phyloP scores from a whole-genome alignment of 2,329 filamentous ascomycete species.

The Cryphonectria radicalis region DNA sequence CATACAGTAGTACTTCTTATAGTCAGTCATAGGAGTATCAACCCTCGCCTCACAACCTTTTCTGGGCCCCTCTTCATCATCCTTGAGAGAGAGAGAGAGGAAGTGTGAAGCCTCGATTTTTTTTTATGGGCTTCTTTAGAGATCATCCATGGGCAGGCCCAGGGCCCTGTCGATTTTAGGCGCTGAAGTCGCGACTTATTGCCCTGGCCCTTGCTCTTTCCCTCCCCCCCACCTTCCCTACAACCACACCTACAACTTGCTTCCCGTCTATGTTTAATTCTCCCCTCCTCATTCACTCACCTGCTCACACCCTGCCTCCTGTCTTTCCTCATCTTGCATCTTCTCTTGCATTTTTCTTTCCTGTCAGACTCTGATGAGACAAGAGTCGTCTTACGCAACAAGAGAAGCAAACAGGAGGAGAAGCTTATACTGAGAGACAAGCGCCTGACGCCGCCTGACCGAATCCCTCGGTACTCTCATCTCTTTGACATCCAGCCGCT shows the following conservation, averaged over 20 bases:
- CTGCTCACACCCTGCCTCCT: constrained; percentile 24
- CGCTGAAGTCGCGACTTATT: constrained; percentile 50
- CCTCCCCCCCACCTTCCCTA: constrained; percentile 40
- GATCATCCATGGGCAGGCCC: constrained; percentile 48
- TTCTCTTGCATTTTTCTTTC: constrained; percentile 10
- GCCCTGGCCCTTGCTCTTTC: constrained; percentile 30
- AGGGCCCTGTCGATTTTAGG: constrained; percentile 44
- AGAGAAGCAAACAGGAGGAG: constrained; percentile 13
- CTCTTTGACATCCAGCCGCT: constrained; percentile 33
- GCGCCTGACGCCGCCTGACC: constrained; percentile 39
- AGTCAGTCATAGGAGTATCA: background rate
- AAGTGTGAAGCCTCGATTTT: constrained; percentile 42
- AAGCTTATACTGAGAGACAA: constrained; percentile 40
- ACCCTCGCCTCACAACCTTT: constrained; percentile 36
- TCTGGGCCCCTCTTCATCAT: constrained; percentile 43
- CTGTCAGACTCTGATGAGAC: constrained; percentile 20
- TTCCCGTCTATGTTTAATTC: constrained; percentile 27
- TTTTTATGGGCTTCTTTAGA: constrained; percentile 45
- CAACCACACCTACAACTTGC: constrained; percentile 31
- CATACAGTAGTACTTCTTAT: background rate
- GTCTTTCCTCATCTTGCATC: constrained; percentile 7
- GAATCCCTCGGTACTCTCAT: constrained; percentile 8
- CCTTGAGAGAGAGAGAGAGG: constrained; percentile 45
- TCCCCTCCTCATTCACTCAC: constrained; percentile 29
- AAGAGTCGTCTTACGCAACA: constrained; percentile 13